These are phyloP conservation scores for Oryza punctata DNA, from an alignment of 176 grass and related monocot genomes.

Conservation along the genomic window DNA sequence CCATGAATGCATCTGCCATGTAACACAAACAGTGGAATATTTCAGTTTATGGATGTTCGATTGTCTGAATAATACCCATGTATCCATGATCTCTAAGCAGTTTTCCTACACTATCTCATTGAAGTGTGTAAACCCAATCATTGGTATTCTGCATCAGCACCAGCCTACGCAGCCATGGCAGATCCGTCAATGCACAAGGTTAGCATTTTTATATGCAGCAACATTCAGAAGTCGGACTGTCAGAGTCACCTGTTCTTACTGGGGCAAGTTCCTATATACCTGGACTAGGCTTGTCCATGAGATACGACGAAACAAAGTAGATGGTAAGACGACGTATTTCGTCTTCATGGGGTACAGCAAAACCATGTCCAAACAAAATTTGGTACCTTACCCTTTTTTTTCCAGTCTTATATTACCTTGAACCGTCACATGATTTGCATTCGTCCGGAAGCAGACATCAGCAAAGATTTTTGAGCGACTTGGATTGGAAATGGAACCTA, in stretches of 20 bases:
- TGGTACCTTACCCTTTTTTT: not conserved
- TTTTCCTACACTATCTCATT: not conserved
- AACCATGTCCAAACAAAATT: conserved; percentile 1
- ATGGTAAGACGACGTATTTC: not conserved
- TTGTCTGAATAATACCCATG: not conserved
- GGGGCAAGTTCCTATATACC: no score
- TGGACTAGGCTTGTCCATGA: no score
- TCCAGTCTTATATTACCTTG: not conserved
- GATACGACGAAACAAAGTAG: no score
- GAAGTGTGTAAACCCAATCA: not conserved
- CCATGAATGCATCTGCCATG: not conserved
- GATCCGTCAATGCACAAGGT: conserved; percentile 1
- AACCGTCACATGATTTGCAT: conserved; percentile 1
- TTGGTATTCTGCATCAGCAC: not conserved
- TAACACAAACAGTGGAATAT: not conserved
- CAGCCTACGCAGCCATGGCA: not conserved
- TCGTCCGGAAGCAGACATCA: not conserved
- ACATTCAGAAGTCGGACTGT: no score
- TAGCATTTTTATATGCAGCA: not conserved
- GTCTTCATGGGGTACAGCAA: not conserved
- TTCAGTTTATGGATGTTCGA: not conserved
- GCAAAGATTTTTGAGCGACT: conserved; percentile 11
- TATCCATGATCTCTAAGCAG: not conserved
- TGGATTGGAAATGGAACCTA: not conserved
- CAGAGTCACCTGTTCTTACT: no score